Evolutionary conservation across 306 rosid genomes (phyloP).

Genomic region (Casuarina glauca): DNA sequence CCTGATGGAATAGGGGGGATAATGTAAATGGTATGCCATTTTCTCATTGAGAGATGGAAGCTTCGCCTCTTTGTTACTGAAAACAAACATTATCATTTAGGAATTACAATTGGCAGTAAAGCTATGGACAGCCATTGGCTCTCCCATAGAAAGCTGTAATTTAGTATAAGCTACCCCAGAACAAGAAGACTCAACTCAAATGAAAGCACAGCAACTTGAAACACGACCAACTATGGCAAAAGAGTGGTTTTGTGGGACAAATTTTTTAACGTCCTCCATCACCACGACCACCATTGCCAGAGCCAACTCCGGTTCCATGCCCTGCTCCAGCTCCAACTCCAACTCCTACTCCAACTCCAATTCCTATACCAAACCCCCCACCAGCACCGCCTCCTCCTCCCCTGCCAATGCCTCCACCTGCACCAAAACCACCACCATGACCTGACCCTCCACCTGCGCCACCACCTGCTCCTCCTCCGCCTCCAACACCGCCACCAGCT

Average conservation of each 20-base stretch:
- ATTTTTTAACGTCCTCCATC: conserved; percentile 30
- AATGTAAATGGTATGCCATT: not conserved
- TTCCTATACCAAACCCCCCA: conserved; percentile 49
- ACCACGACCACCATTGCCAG: conserved; percentile 37
- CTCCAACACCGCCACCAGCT: conserved; percentile 23
- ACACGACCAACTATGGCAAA: not conserved
- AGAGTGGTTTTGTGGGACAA: not conserved
- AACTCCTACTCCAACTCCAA: conserved; percentile 46
- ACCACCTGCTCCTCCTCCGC: conserved; percentile 31
- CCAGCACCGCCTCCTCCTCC: conserved; percentile 46
- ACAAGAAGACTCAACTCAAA: not conserved
- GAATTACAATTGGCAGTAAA: not conserved
- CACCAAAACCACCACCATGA: conserved; percentile 28
- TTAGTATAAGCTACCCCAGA: not conserved
- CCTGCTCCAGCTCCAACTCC: conserved; percentile 32
- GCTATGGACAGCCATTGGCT: not conserved
- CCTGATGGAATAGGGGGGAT: too few species aligned
- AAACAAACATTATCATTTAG: not conserved
- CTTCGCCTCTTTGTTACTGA: not conserved
- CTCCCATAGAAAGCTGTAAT: not conserved
- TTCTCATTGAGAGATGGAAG: not conserved
- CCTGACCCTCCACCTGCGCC: conserved; percentile 28
- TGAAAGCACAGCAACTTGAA: not conserved
- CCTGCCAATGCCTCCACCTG: conserved; percentile 34
- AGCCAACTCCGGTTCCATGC: conserved; percentile 35